Percentiles rank a stretch among this genome's conserved stretches.
Evolutionary conservation across 768 basidiomycete genomes (phyloP).

Genomic region (Ramaria sp.): DNA sequence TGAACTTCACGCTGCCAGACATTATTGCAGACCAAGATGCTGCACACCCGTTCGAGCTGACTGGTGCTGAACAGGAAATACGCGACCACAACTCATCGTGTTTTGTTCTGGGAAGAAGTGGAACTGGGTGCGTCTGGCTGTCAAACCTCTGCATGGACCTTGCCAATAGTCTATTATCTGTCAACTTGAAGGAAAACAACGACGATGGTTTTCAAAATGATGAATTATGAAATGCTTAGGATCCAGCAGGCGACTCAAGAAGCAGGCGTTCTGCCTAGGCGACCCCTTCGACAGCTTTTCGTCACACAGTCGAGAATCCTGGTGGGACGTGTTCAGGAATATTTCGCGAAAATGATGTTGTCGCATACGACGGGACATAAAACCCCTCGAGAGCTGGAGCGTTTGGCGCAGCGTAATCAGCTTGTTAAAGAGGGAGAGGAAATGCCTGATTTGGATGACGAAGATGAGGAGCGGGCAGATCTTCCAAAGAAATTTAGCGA

Average conservation of each 20-base stretch:
- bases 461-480: conserved; percentile 27
- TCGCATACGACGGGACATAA: conserved; percentile 30
- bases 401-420: conserved; percentile 12
- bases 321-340: conserved; percentile 60
- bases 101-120: conserved; percentile 60
- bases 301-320: conserved; percentile 60
- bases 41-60: conserved; percentile 23
- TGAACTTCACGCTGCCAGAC: conserved; percentile 20
- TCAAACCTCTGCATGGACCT: not conserved
- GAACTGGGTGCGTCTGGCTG: conserved; percentile 45
- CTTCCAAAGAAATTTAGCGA: conserved; percentile 46
- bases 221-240: conserved; percentile 23
- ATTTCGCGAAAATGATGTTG: conserved; percentile 41
- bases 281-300: conserved; percentile 53
- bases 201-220: conserved; percentile 67
- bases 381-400: conserved; percentile 29
- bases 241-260: conserved; percentile 46
- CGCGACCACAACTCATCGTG: conserved; percentile 51
- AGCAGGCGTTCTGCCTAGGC: conserved; percentile 22
- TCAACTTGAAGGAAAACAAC: conserved; percentile 49
- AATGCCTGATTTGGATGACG: conserved; percentile 28
- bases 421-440: conserved; percentile 13
- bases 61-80: conserved; percentile 41
- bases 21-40: conserved; percentile 41
- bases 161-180: not conserved